Evolutionary conservation across 495 filamentous ascomycete species (phyloP), one percentile per base, ranked within the genome.

Genomic region (Aspergillus diversus): DNA sequence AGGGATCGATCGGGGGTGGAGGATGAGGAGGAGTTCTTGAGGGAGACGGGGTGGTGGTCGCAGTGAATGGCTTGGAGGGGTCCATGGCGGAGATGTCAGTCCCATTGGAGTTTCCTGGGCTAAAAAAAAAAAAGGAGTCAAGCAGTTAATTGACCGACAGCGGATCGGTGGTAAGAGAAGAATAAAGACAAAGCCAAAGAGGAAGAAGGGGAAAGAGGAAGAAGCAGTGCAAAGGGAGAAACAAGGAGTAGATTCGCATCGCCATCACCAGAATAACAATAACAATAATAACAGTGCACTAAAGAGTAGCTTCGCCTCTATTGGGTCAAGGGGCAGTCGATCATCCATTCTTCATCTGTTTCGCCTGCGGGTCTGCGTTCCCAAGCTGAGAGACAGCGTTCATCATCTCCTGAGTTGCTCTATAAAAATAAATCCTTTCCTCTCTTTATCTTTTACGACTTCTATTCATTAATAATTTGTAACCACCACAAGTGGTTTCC

Each of bases 21-120:
- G 63, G 63, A 54, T 58, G 57, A 39, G 52, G 58, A 7, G 57
- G 61, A 17, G 33, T 53, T 54, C 12, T 49, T 33, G 59, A 47
- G 37, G 63, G 17, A 34, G 56, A 59, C 66, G 59, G 58, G 62
- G 55, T 55, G 55, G 53, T 34, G 58, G 69, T 66, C 63, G 69
- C 68, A 64, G 71, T 66, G 64, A 68, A 70, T 65, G 67, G 55
- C 37, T 73, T 72, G 61, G 69, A 72, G 69, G 77, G 72, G 56
- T 78, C 71, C 75, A 79, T 79, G 60, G 69, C 73, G 65, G 63
- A 66, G 50, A 58, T 56, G 33, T 43, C 54, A 43, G 60, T 46
- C 56, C 50, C 68, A 70, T 70, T 66, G 59, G 63, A 55, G 33
- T 39, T 34, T 43, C 55, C 27, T 42, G 7, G 17, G n/a, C 16